Evolutionary conservation across 2,329 filamentous ascomycete species (phyloP).

Genomic region (Fusarium verticillioides): DNA sequence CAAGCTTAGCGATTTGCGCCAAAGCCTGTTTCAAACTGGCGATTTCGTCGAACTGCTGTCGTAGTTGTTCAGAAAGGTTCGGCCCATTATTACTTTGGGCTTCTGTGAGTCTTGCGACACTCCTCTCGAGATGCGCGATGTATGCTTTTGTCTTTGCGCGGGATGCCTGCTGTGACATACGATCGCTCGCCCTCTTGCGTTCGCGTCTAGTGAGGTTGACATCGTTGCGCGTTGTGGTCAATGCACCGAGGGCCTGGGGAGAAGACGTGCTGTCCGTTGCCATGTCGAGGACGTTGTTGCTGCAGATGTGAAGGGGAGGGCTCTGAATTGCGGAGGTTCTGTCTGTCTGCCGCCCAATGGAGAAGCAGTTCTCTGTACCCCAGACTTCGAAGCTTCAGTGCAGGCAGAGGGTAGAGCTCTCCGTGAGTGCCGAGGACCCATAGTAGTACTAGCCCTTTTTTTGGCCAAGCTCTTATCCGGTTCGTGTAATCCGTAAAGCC

Average conservation of each 20-base stretch:
- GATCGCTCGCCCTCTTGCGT: not conserved
- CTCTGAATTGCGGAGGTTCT: not conserved
- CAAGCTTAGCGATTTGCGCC: not conserved
- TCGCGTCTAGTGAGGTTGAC: rapidly evolving
- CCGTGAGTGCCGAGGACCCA: not conserved
- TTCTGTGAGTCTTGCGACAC: rapidly evolving
- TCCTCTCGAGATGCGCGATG: not conserved
- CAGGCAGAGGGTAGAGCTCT: not conserved
- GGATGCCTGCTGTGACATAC: not conserved
- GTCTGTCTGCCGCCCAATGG: not conserved
- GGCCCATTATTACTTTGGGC: rapidly evolving
- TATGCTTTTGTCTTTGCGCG: not conserved
- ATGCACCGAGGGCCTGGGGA: rapidly evolving
- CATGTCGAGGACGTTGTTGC: not conserved
- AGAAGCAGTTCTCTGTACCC: not conserved
- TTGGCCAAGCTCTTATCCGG: rapidly evolving
- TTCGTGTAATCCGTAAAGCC: not conserved
- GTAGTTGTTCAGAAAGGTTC: rapidly evolving
- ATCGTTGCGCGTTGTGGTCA: not conserved
- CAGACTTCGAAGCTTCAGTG: not conserved
- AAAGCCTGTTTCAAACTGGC: not conserved
- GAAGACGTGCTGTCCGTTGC: not conserved
- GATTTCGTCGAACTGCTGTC: not conserved
- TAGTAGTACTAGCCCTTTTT: not conserved
- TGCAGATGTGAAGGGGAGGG: not conserved